phyloP scores from a whole-genome alignment of 106 monocot species.

The Cymbidium sinense region DNA sequence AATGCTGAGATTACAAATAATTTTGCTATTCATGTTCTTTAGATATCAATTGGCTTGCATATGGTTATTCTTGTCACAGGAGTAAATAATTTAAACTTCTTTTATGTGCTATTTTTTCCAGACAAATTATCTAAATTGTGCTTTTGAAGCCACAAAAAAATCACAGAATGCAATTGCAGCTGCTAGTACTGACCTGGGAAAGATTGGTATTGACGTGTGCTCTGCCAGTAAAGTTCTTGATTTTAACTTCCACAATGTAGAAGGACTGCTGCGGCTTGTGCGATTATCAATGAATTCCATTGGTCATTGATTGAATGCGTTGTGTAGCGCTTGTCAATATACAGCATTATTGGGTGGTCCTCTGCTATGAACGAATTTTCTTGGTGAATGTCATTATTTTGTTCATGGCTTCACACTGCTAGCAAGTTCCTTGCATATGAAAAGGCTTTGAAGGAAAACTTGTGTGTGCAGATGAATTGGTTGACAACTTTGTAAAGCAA shows the following conservation, averaged over 20 bases:
- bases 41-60: neutral
- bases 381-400: neutral
- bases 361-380: neutral
- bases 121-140: constrained; percentile 31
- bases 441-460: neutral
- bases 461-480: neutral
- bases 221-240: constrained; percentile 51
- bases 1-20: neutral
- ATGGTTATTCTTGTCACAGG: neutral
- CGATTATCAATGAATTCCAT: constrained; percentile 56
- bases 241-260: constrained; percentile 62
- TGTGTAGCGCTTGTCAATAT: neutral
- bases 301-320: constrained; percentile 7
- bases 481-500: constrained; percentile 1
- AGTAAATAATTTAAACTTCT: neutral
- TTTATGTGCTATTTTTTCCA: constrained; percentile 10
- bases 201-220: constrained; percentile 23
- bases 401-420: neutral
- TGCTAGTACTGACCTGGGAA: constrained; percentile 26
- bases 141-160: constrained; percentile 50
- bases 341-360: neutral
- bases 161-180: constrained; percentile 38
- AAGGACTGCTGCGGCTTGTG: constrained; percentile 43
- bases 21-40: neutral
- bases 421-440: neutral